Conservation (phyloP, 2,329 filamentous ascomycete genomes). For the Periconia digitata region DNA sequence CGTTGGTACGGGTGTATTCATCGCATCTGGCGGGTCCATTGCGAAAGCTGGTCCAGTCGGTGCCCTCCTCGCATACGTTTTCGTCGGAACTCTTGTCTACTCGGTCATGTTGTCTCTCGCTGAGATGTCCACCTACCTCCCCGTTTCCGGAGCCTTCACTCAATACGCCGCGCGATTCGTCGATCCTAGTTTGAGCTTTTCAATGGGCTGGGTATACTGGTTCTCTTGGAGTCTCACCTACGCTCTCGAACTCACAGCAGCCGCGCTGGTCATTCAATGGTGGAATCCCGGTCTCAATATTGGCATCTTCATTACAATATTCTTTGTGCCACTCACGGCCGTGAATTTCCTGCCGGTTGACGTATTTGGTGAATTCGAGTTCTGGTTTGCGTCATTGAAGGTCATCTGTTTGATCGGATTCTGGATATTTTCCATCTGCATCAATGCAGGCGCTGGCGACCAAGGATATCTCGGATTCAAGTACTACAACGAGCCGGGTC, state of each 20-base stretch:
- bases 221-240: conserved; percentile 75
- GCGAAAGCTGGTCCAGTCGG: conserved; percentile 52
- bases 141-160: conserved; percentile 75
- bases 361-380: conserved; percentile 76
- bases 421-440: conserved; percentile 73
- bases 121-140: conserved; percentile 77
- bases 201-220: conserved; percentile 84
- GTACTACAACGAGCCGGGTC: conserved; percentile 69
- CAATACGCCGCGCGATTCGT: conserved; percentile 75
- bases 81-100: conserved; percentile 70
- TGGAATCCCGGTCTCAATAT: conserved; percentile 66
- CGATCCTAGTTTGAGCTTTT: conserved; percentile 71
- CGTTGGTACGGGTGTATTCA: conserved; percentile 58
- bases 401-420: conserved; percentile 74
- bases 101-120: conserved; percentile 67
- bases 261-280: conserved; percentile 75
- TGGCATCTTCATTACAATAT: conserved; percentile 72
- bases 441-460: conserved; percentile 70
- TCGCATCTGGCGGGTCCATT: conserved; percentile 52
- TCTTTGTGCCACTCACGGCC: conserved; percentile 68
- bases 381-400: conserved; percentile 77
- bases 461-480: conserved; percentile 74
- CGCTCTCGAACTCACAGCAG: conserved; percentile 71
- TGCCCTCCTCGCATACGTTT: conserved; percentile 49
- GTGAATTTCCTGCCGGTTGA: conserved; percentile 72